A percentile compares a stretch with the other conserved stretches of the same genome.
phyloP scores from a whole-genome alignment of 805 yeast genomes.

The Wickerhamomyces queroliae region DNA sequence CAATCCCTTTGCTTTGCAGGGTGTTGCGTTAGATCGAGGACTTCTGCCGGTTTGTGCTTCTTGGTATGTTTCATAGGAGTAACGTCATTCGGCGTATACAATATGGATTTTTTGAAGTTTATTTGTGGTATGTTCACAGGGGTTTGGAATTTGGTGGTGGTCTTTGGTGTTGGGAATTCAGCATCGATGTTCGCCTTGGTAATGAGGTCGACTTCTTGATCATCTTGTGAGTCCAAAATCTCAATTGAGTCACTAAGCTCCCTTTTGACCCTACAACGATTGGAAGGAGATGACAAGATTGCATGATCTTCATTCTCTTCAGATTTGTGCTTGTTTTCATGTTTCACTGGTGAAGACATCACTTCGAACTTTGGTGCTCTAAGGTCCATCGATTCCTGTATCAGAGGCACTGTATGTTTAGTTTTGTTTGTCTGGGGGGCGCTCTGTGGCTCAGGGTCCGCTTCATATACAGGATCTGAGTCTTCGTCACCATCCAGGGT shows the following conservation, averaged over 20 bases:
- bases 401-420: conserved; percentile 1
- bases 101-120: not conserved
- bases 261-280: conserved; percentile 7
- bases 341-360: not conserved
- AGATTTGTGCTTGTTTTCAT: not conserved
- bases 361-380: conserved; percentile 6
- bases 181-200: not conserved
- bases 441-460: not conserved
- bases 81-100: conserved; percentile 13
- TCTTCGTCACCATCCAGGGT: conserved; percentile 1
- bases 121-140: conserved; percentile 6
- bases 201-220: conserved; percentile 4
- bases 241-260: conserved; percentile 3
- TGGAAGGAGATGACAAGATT: not conserved
- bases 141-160: conserved; percentile 6
- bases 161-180: conserved; percentile 10
- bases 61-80: conserved; percentile 12
- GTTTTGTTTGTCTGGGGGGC: not conserved
- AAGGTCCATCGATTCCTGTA: conserved; percentile 12
- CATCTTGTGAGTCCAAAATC: conserved; percentile 10
- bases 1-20: conserved; percentile 24
- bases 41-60: conserved; percentile 2
- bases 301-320: not conserved
- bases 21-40: conserved; percentile 10
- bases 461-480: not conserved